Percentiles rank a stretch among this genome's conserved stretches.
Conservation (phyloP, 345 rosid species). For the Excoecaria agallocha region DNA sequence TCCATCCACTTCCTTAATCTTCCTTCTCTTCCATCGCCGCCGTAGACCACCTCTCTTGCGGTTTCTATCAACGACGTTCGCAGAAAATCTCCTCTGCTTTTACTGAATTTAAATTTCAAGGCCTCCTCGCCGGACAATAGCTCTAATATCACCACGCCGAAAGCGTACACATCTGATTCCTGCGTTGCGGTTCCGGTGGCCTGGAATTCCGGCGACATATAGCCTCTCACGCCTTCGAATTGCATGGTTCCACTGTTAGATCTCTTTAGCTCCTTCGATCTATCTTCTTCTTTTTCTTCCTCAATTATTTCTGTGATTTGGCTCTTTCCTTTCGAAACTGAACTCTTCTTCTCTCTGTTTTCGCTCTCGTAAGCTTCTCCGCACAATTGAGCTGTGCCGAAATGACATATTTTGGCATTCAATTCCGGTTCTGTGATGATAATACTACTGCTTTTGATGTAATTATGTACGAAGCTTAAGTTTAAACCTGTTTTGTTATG, state of each 20-base stretch:
- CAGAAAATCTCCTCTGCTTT: constrained; percentile 36
- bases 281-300: constrained; percentile 11
- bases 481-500: constrained; percentile 65
- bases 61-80: constrained; percentile 65
- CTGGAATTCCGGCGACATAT: constrained; percentile 84
- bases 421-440: constrained; percentile 64
- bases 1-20: constrained; percentile 72
- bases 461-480: constrained; percentile 66
- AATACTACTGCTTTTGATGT: constrained; percentile 63
- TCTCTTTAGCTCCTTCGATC: constrained; percentile 26
- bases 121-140: constrained; percentile 78
- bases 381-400: constrained; percentile 77
- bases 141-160: constrained; percentile 80
- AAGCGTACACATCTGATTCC: constrained; percentile 73
- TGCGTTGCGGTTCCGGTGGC: constrained; percentile 55
- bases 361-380: constrained; percentile 56
- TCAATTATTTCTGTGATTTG: constrained; percentile 14
- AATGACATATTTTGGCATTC: constrained; percentile 70
- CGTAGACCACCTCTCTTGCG: constrained; percentile 42
- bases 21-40: constrained; percentile 33
- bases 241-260: constrained; percentile 33
- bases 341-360: constrained; percentile 12
- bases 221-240: constrained; percentile 72
- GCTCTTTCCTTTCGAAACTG: no score
- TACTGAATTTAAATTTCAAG: constrained; percentile 52